Base-by-base conservation (phyloP, 805 yeast species). In the Saturnispora quitensis region DNA sequence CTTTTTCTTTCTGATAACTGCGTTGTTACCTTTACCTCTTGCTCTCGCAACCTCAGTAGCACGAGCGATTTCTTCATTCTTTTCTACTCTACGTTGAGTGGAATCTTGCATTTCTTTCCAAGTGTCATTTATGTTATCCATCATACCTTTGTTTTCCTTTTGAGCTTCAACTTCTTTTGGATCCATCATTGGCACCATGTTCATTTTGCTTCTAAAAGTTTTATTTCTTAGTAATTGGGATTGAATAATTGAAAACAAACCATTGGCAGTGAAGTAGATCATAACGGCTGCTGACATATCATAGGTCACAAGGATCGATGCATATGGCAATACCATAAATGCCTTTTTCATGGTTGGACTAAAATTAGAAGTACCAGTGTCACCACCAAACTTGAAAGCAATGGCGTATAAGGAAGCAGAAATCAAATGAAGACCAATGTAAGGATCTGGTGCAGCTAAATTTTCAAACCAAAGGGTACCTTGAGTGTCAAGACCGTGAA, bases 281-380 rank as follows among this genome's bases (percentile, higher is more conserved):
- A 90, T 83, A 35, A 89, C 89, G 38, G 86, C 95, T 2, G 96
- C 79, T 2, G 96, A 84, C 62, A 91, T 76, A 50, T 82, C 77
- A 85, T 86, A 86, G 4, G 97, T 91, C 58, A 91, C 80, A n/a
- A 90, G 81, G 55, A 91, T 83, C 3, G 97, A 89, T 31, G 84
- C 70, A 57, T 89, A 74, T 15, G 98, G 98, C 60, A 89, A 67
- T 43, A 77, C 73, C 40, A 84, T 80, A 72, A 91, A 77, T 22
- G 85, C 66, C 60, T 81, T 84, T 68, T 79, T 80, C 80, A 83
- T 75, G 17, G 43, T 57, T 12, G 63, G 61, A 47, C 67, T 56
- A 40, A 64, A 65, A 48, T 64, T 66, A 40, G 52, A 65, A 35
- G 86, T 83, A 48, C 96, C 97, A 12, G 93, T 85, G 65, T 91